Conservation (phyloP, 495 filamentous ascomycete genomes). For the Aspergillus ellipticus region DNA sequence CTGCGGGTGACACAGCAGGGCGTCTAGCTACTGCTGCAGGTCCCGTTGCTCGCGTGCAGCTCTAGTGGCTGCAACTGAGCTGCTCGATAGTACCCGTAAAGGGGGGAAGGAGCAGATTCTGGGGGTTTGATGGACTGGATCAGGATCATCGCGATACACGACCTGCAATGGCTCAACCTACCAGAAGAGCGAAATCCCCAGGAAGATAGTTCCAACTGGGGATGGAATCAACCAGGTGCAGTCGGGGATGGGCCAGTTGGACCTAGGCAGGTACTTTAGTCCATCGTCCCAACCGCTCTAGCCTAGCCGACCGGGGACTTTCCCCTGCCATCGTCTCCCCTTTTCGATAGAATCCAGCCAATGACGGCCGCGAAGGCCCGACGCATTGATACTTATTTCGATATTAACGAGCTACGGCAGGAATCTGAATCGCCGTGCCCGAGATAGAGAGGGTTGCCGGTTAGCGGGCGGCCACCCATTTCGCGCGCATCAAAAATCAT, state of each 20-base stretch:
- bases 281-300: too few relatives aligned
- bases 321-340: background rate
- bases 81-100: background rate
- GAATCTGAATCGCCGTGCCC: background rate
- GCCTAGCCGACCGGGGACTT: background rate
- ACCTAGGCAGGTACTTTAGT: background rate
- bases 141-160: background rate
- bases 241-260: too few relatives aligned
- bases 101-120: background rate
- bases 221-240: too few relatives aligned
- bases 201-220: too few relatives aligned
- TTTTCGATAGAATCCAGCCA: background rate
- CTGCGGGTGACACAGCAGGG: slow-evolving; percentile 14
- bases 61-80: background rate
- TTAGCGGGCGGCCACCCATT: too few relatives aligned
- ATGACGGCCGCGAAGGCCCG: background rate
- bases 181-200: too few relatives aligned
- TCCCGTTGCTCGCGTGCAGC: slow-evolving; percentile 15
- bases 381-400: background rate
- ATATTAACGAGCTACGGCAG: too few relatives aligned
- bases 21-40: slow-evolving; percentile 14
- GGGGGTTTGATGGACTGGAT: slow-evolving; percentile 4
- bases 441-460: too few relatives aligned
- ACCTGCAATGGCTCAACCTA: too few relatives aligned
- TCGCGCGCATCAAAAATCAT: too few relatives aligned